These are phyloP conservation scores for Hebeloma cylindrosporum DNA, from an alignment of 768 basidiomycete genomes.

Conservation along the genomic window DNA sequence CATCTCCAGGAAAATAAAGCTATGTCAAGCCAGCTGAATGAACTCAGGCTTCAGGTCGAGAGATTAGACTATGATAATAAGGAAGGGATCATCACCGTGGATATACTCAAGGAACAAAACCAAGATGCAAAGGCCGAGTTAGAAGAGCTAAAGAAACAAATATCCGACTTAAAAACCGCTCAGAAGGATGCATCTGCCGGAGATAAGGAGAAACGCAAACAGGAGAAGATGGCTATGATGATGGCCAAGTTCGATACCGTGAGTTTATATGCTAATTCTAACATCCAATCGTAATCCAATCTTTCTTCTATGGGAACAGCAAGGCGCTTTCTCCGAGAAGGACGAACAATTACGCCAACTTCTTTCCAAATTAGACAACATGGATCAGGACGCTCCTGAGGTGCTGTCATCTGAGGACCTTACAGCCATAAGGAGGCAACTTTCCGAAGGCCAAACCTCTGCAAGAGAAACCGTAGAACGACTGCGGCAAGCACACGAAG, in stretches of 20 bases:
- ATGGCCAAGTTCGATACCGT: slow-evolving; percentile 99
- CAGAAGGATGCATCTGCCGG: slow-evolving; percentile 88
- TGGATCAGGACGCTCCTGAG: slow-evolving; percentile 58
- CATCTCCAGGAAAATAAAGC: slow-evolving; percentile 80
- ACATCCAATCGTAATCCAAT: slow-evolving; percentile 1
- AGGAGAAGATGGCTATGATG: slow-evolving; percentile 99
- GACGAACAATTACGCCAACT: slow-evolving; percentile 89
- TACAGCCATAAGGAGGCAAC: slow-evolving; percentile 78
- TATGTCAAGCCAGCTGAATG: slow-evolving; percentile 92
- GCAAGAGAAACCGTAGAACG: slow-evolving; percentile 89
- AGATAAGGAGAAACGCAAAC: slow-evolving; percentile 98
- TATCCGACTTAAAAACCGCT: slow-evolving; percentile 73
- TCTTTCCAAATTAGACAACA: slow-evolving; percentile 78
- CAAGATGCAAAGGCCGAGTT: slow-evolving; percentile 82
- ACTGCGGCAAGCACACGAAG: slow-evolving; percentile 87
- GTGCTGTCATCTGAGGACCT: slow-evolving; percentile 75
- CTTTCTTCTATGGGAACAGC: slow-evolving; percentile 43
- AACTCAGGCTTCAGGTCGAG: slow-evolving; percentile 88
- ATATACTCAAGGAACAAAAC: slow-evolving; percentile 95
- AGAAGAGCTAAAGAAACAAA: slow-evolving; percentile 82
- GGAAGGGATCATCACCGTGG: slow-evolving; percentile 88
- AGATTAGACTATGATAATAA: slow-evolving; percentile 95
- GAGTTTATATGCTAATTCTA: slow-evolving; percentile 28
- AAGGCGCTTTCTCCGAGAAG: slow-evolving; percentile 94
- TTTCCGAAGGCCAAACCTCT: slow-evolving; percentile 84